phyloP scores from a whole-genome alignment of 371 early-diverging fungal genomes.

The Globomyces sp. region DNA sequence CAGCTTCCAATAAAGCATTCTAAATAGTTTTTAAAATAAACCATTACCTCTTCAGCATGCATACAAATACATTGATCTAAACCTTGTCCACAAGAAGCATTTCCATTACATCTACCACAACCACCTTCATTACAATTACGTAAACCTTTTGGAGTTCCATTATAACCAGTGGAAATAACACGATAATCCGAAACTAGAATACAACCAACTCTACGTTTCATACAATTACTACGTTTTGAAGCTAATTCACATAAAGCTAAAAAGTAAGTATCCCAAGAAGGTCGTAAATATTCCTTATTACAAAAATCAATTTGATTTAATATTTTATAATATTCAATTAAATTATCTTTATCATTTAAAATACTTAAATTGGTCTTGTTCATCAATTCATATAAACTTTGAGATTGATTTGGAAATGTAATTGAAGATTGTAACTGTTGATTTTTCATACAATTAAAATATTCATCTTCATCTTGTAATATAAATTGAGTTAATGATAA shows the following conservation, averaged over 20 bases:
- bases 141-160: conserved; percentile 93
- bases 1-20: conserved; percentile 95
- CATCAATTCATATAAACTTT: conserved; percentile 30
- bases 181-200: conserved; percentile 87
- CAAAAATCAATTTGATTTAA: too few relatives aligned
- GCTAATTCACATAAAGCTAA: conserved; percentile 92
- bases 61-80: conserved; percentile 93
- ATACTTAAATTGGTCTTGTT: conserved; percentile 59
- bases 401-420: conserved; percentile 1
- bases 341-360: conserved; percentile 58
- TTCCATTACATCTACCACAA: conserved; percentile 87
- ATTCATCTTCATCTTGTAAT: conserved; percentile 11
- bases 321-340: conserved; percentile 32
- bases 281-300: conserved; percentile 73
- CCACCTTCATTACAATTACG: conserved; percentile 95
- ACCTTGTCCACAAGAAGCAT: conserved; percentile 67
- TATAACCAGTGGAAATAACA: conserved; percentile 97
- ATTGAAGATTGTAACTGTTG: too few relatives aligned
- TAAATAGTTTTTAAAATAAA: conserved; percentile 1
- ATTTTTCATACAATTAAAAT: background rate
- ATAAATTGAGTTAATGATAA: conserved; percentile 18
- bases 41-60: conserved; percentile 90
- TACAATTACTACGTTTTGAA: conserved; percentile 56
- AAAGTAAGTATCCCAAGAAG: conserved; percentile 96
- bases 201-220: conserved; percentile 98